Conservation (phyloP, 805 yeast species). For the Lipomyces yamadae region DNA sequence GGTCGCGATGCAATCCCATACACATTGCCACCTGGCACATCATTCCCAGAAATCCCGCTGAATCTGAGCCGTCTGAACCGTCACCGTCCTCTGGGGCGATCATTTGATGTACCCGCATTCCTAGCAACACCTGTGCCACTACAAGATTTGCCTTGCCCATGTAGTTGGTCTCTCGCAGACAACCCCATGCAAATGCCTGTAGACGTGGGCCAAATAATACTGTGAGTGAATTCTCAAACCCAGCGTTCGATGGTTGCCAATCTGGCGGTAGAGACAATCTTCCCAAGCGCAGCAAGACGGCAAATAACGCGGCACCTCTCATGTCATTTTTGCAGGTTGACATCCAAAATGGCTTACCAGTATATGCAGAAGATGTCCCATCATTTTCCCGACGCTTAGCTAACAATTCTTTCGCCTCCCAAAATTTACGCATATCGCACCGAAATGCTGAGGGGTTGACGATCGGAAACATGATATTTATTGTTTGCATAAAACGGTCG, state of each 20-base stretch:
- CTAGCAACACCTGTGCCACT: slow-evolving; percentile 33
- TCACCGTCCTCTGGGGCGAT: slow-evolving; percentile 40
- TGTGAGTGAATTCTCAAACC: slow-evolving; percentile 28
- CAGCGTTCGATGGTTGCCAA: slow-evolving; percentile 35
- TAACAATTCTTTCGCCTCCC: slow-evolving; percentile 28
- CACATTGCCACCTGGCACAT: slow-evolving; percentile 39
- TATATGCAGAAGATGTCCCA: not conserved
- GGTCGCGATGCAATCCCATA: slow-evolving; percentile 44
- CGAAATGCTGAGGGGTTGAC: slow-evolving; percentile 33
- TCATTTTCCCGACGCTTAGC: not conserved
- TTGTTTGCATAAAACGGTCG: slow-evolving; percentile 33
- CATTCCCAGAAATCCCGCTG: slow-evolving; percentile 38
- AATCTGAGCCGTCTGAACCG: slow-evolving; percentile 37
- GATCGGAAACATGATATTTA: slow-evolving; percentile 38
- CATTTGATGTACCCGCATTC: slow-evolving; percentile 38
- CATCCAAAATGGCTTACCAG: slow-evolving; percentile 17
- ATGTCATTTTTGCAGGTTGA: slow-evolving; percentile 31
- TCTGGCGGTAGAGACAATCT: slow-evolving; percentile 34
- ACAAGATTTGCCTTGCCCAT: slow-evolving; percentile 32
- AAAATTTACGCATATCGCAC: slow-evolving; percentile 29
- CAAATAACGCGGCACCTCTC: slow-evolving; percentile 35
- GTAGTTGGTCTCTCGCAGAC: slow-evolving; percentile 33
- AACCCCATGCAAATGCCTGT: slow-evolving; percentile 25
- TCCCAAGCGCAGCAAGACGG: slow-evolving; percentile 35
- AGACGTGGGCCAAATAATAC: slow-evolving; percentile 25